phyloP scores from a whole-genome alignment of 2,329 filamentous ascomycete genomes.

The Thelonectria rubi region DNA sequence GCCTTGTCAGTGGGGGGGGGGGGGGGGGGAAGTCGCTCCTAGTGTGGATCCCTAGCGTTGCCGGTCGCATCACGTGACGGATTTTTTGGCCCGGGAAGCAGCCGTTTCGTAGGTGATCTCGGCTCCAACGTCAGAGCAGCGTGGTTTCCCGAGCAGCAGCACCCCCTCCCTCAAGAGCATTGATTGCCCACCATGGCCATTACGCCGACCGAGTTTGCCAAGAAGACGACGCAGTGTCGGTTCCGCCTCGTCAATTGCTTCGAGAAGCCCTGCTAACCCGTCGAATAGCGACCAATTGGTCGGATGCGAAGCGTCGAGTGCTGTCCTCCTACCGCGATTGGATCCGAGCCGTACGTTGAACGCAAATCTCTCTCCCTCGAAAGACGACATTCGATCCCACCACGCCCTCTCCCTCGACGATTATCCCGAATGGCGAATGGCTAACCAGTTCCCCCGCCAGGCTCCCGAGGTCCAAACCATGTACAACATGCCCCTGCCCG shows the following conservation, averaged over 20 bases:
- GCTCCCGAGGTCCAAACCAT: slow-evolving; percentile 96
- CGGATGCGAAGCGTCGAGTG: slow-evolving; percentile 87
- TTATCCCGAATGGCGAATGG: too few species aligned
- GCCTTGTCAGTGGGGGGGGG: slow-evolving; percentile 34
- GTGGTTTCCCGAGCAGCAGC: slow-evolving; percentile 37
- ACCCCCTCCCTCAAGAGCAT: too few species aligned
- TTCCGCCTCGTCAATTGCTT: slow-evolving; percentile 29
- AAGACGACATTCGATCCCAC: too few species aligned
- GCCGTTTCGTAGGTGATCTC: slow-evolving; percentile 39
- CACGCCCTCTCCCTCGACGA: too few species aligned
- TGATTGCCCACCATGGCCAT: slow-evolving; percentile 76
- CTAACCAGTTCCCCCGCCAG: too few species aligned
- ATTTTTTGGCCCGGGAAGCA: slow-evolving; percentile 6
- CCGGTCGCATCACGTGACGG: slow-evolving; percentile 42
- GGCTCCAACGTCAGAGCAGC: slow-evolving; percentile 45
- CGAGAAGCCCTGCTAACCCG: slow-evolving; percentile 47
- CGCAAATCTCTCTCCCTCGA: slow-evolving; percentile 9
- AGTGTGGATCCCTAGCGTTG: slow-evolving; percentile 35
- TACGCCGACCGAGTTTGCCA: slow-evolving; percentile 90
- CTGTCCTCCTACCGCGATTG: slow-evolving; percentile 92
- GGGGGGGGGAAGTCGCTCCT: slow-evolving; percentile 6
- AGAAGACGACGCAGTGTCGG: slow-evolving; percentile 81
- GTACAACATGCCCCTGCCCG: slow-evolving; percentile 92
- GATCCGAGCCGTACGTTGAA: slow-evolving; percentile 86
- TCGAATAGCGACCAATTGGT: slow-evolving; percentile 81